Base-by-base conservation (phyloP, 1,284 basidiomycete species). In the Apiotrichum domesticum region DNA sequence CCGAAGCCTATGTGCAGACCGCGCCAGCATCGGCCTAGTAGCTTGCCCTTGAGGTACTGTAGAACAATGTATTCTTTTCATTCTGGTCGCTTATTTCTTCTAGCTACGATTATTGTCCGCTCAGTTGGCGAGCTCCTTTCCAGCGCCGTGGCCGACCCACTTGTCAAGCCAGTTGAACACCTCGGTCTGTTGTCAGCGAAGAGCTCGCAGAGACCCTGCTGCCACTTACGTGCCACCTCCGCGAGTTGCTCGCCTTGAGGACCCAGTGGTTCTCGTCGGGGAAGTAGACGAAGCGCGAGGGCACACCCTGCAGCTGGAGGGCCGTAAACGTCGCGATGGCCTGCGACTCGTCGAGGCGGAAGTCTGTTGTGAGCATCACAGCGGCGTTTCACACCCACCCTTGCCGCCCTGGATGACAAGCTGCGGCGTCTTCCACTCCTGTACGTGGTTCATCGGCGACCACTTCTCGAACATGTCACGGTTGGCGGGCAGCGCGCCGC, bases 241-340 rank as follows among this genome's bases (percentile, higher is more conserved):
- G 45, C 46, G 73, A 75, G 67, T 80, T 80, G 29, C 59, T 57
- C 0, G 78, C 65, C 47, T 76, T 74, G 46, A 79, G 67, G 1
- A 77, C 88, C 89, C 89, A 94, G 73, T 95, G 92, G 68, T 95
- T 95, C 79, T 96, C 93, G 66, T 90, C 86, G 0, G 88, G 88
- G 82, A 96, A 96, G 64, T 93, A 85, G 9, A 96, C 82, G 50
- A 96, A 80, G 51, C 93, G 83, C 61, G 84, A 87, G 6, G 88
- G 87, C 35, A 96, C 78, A 13, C 83, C 84, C 52, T 80, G 82
- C 46, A 63, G 56, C 61, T 78, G 72, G 13, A 67, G 61, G 44
- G 61, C 67, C 13, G 69, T 72, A 55, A 70, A 78, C 0, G 75
- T 86, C 35, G 81, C 85, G 52, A 95, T 85, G 35, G 88, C 85